Conservation (phyloP, 164 flowering plant species). For the Malania oleifera region DNA sequence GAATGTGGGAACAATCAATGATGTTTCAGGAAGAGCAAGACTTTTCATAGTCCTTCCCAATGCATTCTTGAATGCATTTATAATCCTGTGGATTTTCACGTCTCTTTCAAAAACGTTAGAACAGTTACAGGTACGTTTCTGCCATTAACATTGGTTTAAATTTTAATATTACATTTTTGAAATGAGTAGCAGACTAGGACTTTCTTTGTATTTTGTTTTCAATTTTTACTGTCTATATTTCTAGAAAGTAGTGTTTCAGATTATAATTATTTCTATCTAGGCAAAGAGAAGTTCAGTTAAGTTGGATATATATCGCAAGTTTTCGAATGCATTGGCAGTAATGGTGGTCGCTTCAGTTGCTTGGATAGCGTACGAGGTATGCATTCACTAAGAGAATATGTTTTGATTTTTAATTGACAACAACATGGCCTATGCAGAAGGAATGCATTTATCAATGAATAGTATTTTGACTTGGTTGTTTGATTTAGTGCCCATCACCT, state of each 20-base stretch:
- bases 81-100: constrained; percentile 91
- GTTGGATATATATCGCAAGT: constrained; percentile 86
- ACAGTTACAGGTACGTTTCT: constrained; percentile 74
- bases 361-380: constrained; percentile 95
- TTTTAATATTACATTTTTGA: neutral
- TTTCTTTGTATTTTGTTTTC: neutral
- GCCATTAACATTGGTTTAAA: neutral
- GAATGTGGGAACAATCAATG: constrained; percentile 86
- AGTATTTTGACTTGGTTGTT: too few relatives aligned
- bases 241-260: neutral
- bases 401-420: neutral
- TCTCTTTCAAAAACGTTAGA: constrained; percentile 88
- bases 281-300: constrained; percentile 75
- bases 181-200: neutral
- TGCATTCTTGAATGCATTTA: constrained; percentile 84
- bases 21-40: constrained; percentile 87
- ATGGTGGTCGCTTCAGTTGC: constrained; percentile 80
- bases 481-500: too few relatives aligned
- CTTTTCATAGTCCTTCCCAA: constrained; percentile 82
- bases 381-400: neutral
- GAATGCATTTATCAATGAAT: too few relatives aligned
- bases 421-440: too few relatives aligned
- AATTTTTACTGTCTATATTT: neutral
- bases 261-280: constrained; percentile 29
- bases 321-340: constrained; percentile 77